A percentile compares a stretch with the other conserved stretches of the same genome.
Conservation (phyloP, 352 stramenopile genomes). For the Phytophthora meadii region DNA sequence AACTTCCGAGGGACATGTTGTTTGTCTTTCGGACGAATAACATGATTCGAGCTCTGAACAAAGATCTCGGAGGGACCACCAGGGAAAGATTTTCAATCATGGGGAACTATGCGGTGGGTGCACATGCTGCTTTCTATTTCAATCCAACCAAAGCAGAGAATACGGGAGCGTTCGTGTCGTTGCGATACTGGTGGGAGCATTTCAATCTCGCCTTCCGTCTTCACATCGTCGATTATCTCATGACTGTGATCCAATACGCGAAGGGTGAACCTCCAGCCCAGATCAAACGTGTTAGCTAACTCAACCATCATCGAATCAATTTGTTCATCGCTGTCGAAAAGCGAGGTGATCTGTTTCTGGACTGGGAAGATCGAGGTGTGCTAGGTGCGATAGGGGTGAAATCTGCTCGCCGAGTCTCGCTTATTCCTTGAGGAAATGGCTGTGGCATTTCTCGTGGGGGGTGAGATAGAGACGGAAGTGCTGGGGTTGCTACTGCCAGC, state of each 20-base stretch:
- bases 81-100: constrained; percentile 82
- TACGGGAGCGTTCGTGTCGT: constrained; percentile 24
- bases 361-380: constrained; percentile 54
- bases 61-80: constrained; percentile 83
- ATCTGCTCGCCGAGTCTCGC: constrained; percentile 34
- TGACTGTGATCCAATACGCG: constrained; percentile 50
- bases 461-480: constrained; percentile 31
- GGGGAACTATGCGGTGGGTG: constrained; percentile 73
- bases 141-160: constrained; percentile 4
- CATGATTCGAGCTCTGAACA: constrained; percentile 91
- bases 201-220: constrained; percentile 69
- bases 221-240: constrained; percentile 61
- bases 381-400: constrained; percentile 35
- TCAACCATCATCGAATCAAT: constrained; percentile 42
- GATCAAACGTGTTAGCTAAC: constrained; percentile 47
- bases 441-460: constrained; percentile 23
- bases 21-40: constrained; percentile 93
- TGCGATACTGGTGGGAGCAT: constrained; percentile 74
- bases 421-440: constrained; percentile 18
- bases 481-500: constrained; percentile 28
- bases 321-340: constrained; percentile 53
- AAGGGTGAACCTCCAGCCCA: constrained; percentile 42
- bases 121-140: constrained; percentile 59
- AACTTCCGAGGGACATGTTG: constrained; percentile 90
- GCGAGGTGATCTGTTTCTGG: constrained; percentile 52